These are phyloP conservation scores for Triticum monococcum DNA, from an alignment of 176 grass and related monocot genomes.

Conservation along the genomic window DNA sequence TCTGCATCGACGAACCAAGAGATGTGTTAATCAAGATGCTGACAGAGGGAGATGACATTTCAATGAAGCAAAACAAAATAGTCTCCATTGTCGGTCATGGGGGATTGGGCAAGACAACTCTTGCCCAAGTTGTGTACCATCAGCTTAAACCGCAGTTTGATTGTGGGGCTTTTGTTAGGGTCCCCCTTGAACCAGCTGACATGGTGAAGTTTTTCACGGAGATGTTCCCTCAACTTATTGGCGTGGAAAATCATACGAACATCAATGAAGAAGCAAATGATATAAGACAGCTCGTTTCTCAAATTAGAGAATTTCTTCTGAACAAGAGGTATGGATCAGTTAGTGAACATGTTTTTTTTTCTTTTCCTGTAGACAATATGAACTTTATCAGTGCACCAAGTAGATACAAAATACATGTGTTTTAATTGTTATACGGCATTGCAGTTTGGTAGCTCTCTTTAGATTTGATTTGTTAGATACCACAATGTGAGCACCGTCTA, in stretches of 20 bases:
- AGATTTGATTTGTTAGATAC: not conserved
- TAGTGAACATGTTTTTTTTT: not conserved
- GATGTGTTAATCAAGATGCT: not conserved
- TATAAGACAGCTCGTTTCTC: no score
- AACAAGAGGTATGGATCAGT: not conserved
- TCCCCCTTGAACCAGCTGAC: not conserved
- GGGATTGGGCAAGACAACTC: constrained; percentile 23
- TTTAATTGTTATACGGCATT: not conserved
- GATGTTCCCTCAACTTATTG: not conserved
- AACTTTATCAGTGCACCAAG: not conserved
- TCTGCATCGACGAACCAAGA: not conserved
- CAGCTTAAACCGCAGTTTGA: not conserved
- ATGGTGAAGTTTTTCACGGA: not conserved
- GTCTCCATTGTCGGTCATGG: not conserved
- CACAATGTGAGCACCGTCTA: no score
- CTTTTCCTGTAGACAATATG: no score
- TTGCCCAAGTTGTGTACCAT: not conserved
- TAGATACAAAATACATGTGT: not conserved
- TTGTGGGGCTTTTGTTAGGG: not conserved
- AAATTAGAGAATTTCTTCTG: not conserved
- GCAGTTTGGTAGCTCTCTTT: not conserved
- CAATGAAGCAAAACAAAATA: not conserved
- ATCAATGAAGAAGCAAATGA: not conserved
- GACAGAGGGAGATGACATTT: not conserved
- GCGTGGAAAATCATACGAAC: not conserved